Percentiles rank a stretch among this genome's conserved stretches.
phyloP scores from a whole-genome alignment of 345 rosid genomes.

The Gossypium bickii region DNA sequence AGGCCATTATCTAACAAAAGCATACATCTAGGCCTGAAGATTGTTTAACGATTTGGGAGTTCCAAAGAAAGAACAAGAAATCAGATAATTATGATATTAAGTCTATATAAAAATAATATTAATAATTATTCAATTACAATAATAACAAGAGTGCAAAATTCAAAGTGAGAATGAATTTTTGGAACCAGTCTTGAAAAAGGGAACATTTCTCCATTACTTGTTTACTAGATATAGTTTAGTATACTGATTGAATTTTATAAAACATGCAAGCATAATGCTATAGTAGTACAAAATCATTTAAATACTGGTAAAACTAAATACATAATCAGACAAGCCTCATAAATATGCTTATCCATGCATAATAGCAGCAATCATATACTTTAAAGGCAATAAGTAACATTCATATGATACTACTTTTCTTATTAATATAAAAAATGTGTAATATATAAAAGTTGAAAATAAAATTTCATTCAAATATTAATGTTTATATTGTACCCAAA shows the following conservation, averaged over 20 bases:
- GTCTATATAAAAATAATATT: background rate
- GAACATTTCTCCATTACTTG: conserved; percentile 2
- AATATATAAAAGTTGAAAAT: background rate
- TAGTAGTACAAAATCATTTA: background rate
- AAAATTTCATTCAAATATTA: background rate
- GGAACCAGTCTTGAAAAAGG: conserved; percentile 9
- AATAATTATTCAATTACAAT: background rate
- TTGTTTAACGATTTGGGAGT: background rate
- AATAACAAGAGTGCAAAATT: background rate
- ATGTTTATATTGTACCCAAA: conserved; percentile 2
- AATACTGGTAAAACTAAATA: background rate
- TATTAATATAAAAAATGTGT: background rate
- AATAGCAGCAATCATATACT: conserved; percentile 8
- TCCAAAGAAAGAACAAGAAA: background rate
- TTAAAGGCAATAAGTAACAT: background rate
- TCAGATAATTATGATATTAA: background rate
- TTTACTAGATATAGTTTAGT: background rate
- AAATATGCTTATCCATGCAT: conserved; percentile 4
- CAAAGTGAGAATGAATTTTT: background rate
- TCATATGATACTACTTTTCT: background rate
- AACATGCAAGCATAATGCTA: conserved; percentile 9
- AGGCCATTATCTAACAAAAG: background rate
- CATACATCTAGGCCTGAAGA: background rate
- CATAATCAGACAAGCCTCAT: background rate
- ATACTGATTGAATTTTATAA: background rate